Evolutionary conservation across 208 protist genomes (phyloP), one percentile per base, ranked within the genome.

Genomic region (Phytomonas francai): DNA sequence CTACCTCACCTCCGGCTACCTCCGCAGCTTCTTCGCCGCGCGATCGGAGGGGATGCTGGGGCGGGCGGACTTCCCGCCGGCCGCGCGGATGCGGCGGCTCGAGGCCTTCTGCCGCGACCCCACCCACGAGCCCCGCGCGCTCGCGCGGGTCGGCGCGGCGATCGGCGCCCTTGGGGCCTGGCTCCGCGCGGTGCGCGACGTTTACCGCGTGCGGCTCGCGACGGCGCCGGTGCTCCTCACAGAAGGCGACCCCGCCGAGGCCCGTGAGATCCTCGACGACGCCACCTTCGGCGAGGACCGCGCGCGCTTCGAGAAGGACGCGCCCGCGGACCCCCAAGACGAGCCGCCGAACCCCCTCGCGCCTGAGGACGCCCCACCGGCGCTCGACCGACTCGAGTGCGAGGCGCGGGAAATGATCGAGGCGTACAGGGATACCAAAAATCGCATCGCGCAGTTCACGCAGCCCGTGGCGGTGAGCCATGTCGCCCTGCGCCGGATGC

Each of bases 1-100:
- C 36, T 66, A 91, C 11, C 72, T 93, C 45, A 94, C 81, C 57
- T 63, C 81, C 67, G 89, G 73, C 63, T 91, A 94, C 68, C 89
- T 90, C 64, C 78, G 78, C 51, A 73, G 78, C 19, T 94, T 91
- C 67, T 91, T 91, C 32, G 76, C 81, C 22, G 77, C 80, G 22
- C 85, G 88, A 62, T 79, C 72, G 22, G 82, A 90, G 64, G 72
- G 69, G 7, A 39, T 94, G 31, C 66, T 89, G 45, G 76, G 78
- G 57, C 73, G 72, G 59, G 72, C 65, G 7, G 81, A 81, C 32
- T 33, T 84, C 45, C 77, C 90, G 19, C 67, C 71, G n/a, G 45
- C 76, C 7, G 73, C 19, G 0, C 54, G 85, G 31, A 66, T 87
- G 67, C 76, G 68, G 27, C 81, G 79, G 60, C 66, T 94, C 5